Conservation (phyloP, 768 basidiomycete species). For the Boletus subcaerulescens region DNA sequence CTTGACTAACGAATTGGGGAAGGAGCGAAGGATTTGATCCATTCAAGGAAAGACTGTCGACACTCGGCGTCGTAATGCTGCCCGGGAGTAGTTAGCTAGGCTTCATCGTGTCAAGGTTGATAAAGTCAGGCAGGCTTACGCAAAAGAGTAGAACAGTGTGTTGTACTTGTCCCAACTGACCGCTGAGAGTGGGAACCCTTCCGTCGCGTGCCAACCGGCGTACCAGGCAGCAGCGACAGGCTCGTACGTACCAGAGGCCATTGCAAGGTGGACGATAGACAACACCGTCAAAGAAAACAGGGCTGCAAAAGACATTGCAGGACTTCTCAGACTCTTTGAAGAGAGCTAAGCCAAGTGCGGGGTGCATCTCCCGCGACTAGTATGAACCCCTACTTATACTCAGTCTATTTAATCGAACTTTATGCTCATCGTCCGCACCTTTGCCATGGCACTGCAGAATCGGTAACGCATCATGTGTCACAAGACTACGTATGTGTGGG, state of each 20-base stretch:
- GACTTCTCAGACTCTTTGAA: not conserved
- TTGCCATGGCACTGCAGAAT: too few relatives aligned
- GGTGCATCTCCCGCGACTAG: not conserved
- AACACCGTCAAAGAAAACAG: not conserved
- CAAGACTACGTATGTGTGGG: too few relatives aligned
- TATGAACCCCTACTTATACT: constrained; percentile 7
- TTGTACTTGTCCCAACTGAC: constrained; percentile 74
- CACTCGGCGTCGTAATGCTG: constrained; percentile 36
- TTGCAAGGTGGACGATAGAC: not conserved
- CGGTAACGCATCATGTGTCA: too few relatives aligned
- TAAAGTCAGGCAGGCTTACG: constrained; percentile 34
- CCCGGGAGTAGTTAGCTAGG: not conserved
- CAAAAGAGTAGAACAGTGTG: constrained; percentile 67
- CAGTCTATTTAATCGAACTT: too few relatives aligned
- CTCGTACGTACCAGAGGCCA: not conserved
- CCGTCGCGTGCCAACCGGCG: constrained; percentile 35
- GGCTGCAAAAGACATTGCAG: not conserved
- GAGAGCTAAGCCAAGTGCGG: not conserved
- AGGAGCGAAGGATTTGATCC: constrained; percentile 48
- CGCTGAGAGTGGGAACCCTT: constrained; percentile 48
- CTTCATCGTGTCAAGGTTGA: not conserved
- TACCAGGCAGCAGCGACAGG: constrained; percentile 58
- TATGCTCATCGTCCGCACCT: too few relatives aligned
- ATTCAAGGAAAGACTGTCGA: constrained; percentile 30
- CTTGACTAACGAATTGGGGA: constrained; percentile 52